A percentile compares a stretch with the other conserved stretches of the same genome.
Conservation (phyloP, 257 asterid genomes). For the Verbascum thapsus region DNA sequence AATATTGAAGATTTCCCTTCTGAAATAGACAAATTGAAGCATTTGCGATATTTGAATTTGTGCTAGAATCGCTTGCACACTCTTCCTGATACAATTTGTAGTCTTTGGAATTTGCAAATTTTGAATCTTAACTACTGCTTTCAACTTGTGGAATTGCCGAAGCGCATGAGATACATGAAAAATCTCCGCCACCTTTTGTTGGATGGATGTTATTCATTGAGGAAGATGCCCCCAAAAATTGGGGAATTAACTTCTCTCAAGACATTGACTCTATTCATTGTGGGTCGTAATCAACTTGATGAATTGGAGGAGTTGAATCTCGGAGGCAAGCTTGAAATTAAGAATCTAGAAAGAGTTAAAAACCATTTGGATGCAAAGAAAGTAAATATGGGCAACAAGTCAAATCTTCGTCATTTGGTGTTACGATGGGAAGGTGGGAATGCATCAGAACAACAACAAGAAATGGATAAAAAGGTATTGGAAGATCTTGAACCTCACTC, state of each 20-base stretch:
- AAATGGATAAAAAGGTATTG: constrained; percentile 25
- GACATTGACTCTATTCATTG: constrained; percentile 28
- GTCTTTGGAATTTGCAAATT: constrained; percentile 39
- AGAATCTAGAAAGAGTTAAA: constrained; percentile 29
- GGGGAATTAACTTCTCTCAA: constrained; percentile 32
- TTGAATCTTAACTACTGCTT: constrained; percentile 26
- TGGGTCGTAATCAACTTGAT: constrained; percentile 32
- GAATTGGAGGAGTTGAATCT: constrained; percentile 37
- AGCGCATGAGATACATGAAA: constrained; percentile 17
- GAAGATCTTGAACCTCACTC: constrained; percentile 34
- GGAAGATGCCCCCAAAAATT: constrained; percentile 31
- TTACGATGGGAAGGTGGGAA: constrained; percentile 18
- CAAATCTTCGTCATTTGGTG: constrained; percentile 21
- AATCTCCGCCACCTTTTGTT: constrained; percentile 36
- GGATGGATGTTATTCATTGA: neutral
- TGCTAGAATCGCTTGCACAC: constrained; percentile 10
- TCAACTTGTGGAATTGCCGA: constrained; percentile 33
- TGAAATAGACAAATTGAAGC: constrained; percentile 29
- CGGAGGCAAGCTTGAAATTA: constrained; percentile 23
- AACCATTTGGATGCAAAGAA: constrained; percentile 29
- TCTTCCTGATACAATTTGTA: constrained; percentile 32
- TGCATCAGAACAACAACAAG: neutral
- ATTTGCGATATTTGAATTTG: constrained; percentile 34
- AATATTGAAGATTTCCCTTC: constrained; percentile 16
- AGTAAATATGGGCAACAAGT: constrained; percentile 29